Conservation (phyloP, 345 rosid species). For the Pistacia atlantica region DNA sequence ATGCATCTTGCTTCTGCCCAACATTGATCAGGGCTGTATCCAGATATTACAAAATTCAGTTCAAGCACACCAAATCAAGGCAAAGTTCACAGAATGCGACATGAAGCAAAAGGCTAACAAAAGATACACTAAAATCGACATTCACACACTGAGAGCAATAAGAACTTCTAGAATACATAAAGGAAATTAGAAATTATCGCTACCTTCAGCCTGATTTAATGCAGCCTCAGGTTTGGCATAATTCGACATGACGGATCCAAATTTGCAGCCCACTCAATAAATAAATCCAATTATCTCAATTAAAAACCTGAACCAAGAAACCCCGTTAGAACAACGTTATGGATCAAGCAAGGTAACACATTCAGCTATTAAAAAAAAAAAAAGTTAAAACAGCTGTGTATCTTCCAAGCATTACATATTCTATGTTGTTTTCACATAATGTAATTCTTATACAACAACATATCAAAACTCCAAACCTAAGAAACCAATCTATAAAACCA, state of each 20-base stretch:
- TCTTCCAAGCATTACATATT: not conserved
- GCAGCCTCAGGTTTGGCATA: constrained; percentile 93
- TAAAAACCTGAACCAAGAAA: not conserved
- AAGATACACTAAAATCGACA: not conserved
- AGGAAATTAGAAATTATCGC: not conserved
- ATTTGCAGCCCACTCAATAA: constrained; percentile 8
- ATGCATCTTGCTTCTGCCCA: constrained; percentile 97
- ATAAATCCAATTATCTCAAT: constrained; percentile 6
- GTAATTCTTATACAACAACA: not conserved
- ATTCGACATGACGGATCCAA: constrained; percentile 52
- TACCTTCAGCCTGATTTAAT: constrained; percentile 93
- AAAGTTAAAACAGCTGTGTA: not conserved
- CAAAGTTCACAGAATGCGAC: not conserved
- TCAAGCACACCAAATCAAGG: not conserved
- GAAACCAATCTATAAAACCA: not conserved
- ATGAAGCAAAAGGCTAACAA: not conserved
- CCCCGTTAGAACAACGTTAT: not conserved
- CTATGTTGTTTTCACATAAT: not conserved
- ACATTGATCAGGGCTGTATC: constrained; percentile 87
- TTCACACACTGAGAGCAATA: not conserved
- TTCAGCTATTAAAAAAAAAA: not conserved
- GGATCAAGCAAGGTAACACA: not conserved
- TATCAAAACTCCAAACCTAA: not conserved
- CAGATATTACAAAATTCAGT: not conserved
- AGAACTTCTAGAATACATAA: not conserved